Evolutionary conservation across 1,139 yeast species (phyloP).

Genomic region (Taphrina wiesneri): DNA sequence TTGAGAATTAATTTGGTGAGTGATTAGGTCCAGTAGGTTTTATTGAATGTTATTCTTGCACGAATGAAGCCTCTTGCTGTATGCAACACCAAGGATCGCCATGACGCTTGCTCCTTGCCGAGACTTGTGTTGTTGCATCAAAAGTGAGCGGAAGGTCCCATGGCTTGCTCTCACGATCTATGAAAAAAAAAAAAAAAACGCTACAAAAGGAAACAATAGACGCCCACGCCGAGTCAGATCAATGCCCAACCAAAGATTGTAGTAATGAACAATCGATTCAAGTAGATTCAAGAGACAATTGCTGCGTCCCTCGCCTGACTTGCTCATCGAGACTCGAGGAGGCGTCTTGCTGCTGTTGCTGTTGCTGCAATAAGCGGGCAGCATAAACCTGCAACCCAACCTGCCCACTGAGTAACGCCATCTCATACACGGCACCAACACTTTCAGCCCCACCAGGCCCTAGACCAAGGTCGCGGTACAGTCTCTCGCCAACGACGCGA

Average conservation of each 20-base stretch:
- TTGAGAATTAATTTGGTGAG: too few species aligned
- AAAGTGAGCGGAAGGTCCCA: background rate
- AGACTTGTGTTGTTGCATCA: background rate
- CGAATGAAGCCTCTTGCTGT: background rate
- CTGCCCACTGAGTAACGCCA: conserved; percentile 29
- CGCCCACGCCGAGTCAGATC: too few species aligned
- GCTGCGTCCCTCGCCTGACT: background rate
- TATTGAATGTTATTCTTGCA: background rate
- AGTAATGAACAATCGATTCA: background rate
- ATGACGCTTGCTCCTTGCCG: background rate
- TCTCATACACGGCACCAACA: conserved; percentile 32
- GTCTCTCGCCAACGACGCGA: conserved; percentile 9
- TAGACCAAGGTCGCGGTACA: conserved; percentile 3
- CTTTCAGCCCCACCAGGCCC: background rate
- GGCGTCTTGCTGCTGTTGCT: background rate
- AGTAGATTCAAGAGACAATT: background rate
- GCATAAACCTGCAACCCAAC: conserved; percentile 35
- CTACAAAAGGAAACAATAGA: too few species aligned
- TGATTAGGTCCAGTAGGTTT: background rate
- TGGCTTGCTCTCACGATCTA: too few species aligned
- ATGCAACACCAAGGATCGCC: background rate
- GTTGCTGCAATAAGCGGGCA: background rate
- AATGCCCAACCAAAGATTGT: background rate
- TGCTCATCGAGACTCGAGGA: background rate
- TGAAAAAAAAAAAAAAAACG: too few species aligned